phyloP scores from a whole-genome alignment of 805 yeast genomes.

The Torulaspora delbrueckii region DNA sequence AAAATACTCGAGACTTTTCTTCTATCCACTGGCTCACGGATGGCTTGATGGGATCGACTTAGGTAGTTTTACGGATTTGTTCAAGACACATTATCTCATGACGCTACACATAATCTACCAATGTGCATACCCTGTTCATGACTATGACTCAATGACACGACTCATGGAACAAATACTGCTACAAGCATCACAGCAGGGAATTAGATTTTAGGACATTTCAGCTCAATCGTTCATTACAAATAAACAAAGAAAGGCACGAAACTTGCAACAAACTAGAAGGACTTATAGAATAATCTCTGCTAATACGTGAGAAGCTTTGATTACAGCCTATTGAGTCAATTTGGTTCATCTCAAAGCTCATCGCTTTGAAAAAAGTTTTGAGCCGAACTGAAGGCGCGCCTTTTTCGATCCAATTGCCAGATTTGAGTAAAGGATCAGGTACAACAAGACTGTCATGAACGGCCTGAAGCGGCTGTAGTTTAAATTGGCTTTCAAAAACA shows the following conservation, averaged over 20 bases:
- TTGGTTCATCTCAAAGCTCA: background rate
- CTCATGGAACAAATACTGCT: slow-evolving; percentile 28
- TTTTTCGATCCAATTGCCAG: background rate
- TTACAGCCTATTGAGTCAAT: background rate
- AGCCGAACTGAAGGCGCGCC: background rate
- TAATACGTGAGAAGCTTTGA: background rate
- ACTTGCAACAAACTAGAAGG: background rate
- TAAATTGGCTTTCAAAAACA: background rate
- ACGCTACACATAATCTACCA: slow-evolving; percentile 45
- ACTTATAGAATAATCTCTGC: background rate
- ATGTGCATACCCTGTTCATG: slow-evolving; percentile 45
- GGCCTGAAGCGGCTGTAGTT: background rate
- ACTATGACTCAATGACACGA: slow-evolving; percentile 35
- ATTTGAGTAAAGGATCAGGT: background rate
- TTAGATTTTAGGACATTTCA: slow-evolving; percentile 1
- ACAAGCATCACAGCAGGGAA: slow-evolving; percentile 23
- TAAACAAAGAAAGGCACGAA: background rate
- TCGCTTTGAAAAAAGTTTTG: background rate
- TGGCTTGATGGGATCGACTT: slow-evolving; percentile 53
- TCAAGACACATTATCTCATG: slow-evolving; percentile 47
- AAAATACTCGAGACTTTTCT: slow-evolving; percentile 41
- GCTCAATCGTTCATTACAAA: background rate
- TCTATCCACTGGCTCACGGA: slow-evolving; percentile 49
- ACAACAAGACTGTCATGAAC: background rate
- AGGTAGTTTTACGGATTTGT: slow-evolving; percentile 49